Percentiles rank a stretch among this genome's conserved stretches.
Evolutionary conservation across 225 moss, liverwort and hornwort species (phyloP).

Genomic region (Physcomitrium patens): DNA sequence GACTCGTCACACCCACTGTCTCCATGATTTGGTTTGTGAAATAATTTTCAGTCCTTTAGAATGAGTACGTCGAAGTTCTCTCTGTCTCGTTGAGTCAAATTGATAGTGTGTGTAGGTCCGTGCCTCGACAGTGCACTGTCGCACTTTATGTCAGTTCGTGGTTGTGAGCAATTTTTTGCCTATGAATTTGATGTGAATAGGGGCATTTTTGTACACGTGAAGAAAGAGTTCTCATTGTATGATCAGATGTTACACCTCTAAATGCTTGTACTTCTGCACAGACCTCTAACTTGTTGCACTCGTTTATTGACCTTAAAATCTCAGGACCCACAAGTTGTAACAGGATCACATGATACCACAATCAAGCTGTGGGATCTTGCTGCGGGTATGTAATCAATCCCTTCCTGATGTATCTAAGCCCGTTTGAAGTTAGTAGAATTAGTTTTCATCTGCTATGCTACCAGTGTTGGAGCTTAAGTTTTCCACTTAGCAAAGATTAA

Average conservation of each 20-base stretch:
- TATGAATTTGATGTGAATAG: not conserved
- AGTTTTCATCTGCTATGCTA: conserved; percentile 1
- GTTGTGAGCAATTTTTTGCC: not conserved
- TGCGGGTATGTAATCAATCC: conserved; percentile 64
- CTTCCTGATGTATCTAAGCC: conserved; percentile 5
- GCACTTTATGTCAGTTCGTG: conserved; percentile 8
- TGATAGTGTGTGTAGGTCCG: not conserved
- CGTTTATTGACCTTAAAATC: conserved; percentile 19
- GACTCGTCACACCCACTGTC: not conserved
- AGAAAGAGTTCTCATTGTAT: conserved; percentile 5
- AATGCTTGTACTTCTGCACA: not conserved
- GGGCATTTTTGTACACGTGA: not conserved
- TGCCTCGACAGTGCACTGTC: conserved; percentile 1
- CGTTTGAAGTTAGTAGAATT: not conserved
- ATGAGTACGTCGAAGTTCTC: conserved; percentile 3
- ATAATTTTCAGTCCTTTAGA: conserved; percentile 5
- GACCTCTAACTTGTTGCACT: conserved; percentile 21
- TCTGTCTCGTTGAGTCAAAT: not conserved
- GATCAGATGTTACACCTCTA: conserved; percentile 9
- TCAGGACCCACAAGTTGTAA: conserved; percentile 99
- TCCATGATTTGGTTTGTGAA: not conserved
- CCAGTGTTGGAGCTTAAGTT: not conserved
- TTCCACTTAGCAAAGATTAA: not conserved
- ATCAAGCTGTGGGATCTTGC: conserved; percentile 99
- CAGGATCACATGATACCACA: conserved; percentile 97